Conservation (phyloP, 2,329 filamentous ascomycete genomes). For the Bimuria novae-zelandiae region DNA sequence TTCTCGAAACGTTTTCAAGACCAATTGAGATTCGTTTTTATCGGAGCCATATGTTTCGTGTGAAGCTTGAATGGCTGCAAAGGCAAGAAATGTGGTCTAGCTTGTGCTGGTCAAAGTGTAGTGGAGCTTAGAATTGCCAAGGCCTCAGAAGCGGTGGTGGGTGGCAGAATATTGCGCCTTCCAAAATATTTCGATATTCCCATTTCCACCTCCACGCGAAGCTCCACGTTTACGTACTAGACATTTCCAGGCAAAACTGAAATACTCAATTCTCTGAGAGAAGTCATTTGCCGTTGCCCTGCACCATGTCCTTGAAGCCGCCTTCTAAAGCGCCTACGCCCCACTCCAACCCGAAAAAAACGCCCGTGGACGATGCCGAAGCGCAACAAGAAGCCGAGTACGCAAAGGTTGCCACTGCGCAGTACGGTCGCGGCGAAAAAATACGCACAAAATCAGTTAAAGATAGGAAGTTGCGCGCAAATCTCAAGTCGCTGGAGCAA, state of each 20-base stretch:
- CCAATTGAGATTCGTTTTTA: too few species aligned
- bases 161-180: slow-evolving; percentile 15
- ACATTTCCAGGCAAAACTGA: not conserved
- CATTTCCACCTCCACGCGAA: not conserved
- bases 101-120: too few species aligned
- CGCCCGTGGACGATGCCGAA: slow-evolving; percentile 34
- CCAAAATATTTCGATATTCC: slow-evolving; percentile 7
- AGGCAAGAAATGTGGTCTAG: too few species aligned
- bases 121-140: slow-evolving; percentile 15
- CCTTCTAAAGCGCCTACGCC: slow-evolving; percentile 22
- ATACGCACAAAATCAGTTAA: slow-evolving; percentile 74
- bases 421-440: slow-evolving; percentile 82
- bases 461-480: slow-evolving; percentile 88
- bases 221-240: not conserved
- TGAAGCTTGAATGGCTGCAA: too few species aligned
- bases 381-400: slow-evolving; percentile 37
- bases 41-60: too few species aligned
- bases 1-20: too few species aligned
- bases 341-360: slow-evolving; percentile 29
- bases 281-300: too few species aligned
- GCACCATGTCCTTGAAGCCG: slow-evolving; percentile 29
- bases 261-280: not conserved
- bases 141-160: slow-evolving; percentile 12
- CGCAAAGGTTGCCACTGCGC: slow-evolving; percentile 62
- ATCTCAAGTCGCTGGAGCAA: slow-evolving; percentile 75